A percentile compares a stretch with the other conserved stretches of the same genome.
Conservation (phyloP, 2,329 filamentous ascomycete genomes). For the Mariannaea sp. region DNA sequence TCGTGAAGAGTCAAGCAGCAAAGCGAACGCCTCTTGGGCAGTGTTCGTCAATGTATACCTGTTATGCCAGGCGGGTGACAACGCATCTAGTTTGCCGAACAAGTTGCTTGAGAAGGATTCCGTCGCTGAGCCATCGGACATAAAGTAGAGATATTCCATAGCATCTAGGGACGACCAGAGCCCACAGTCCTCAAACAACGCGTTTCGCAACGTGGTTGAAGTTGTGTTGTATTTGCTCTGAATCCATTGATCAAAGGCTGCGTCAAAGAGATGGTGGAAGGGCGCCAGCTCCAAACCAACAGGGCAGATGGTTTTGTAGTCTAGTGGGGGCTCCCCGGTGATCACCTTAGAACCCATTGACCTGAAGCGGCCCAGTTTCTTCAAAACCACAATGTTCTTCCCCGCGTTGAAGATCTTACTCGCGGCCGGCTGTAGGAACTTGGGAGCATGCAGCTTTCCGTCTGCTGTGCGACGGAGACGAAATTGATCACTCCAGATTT, state of each 20-base stretch:
- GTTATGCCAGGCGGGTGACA: constrained; percentile 72
- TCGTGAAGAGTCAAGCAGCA: constrained; percentile 61
- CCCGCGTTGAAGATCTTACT: constrained; percentile 82
- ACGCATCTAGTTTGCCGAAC: constrained; percentile 74
- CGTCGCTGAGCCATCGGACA: constrained; percentile 72
- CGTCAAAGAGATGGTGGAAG: constrained; percentile 75
- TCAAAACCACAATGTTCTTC: constrained; percentile 86
- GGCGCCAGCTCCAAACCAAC: constrained; percentile 58
- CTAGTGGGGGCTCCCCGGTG: constrained; percentile 53
- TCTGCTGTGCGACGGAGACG: constrained; percentile 64
- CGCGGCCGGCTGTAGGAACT: constrained; percentile 72
- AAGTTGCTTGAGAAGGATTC: constrained; percentile 69
- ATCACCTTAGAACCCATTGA: constrained; percentile 37
- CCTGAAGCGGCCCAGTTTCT: constrained; percentile 65
- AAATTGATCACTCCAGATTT: constrained; percentile 79
- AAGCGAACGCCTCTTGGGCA: constrained; percentile 72
- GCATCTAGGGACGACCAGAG: constrained; percentile 68
- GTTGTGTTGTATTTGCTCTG: constrained; percentile 73
- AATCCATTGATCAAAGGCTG: constrained; percentile 77
- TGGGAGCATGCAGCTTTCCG: constrained; percentile 69
- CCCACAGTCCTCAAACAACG: constrained; percentile 71
- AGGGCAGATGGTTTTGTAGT: constrained; percentile 62
- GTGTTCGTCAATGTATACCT: constrained; percentile 79
- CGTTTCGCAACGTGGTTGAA: constrained; percentile 66
- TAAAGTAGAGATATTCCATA: constrained; percentile 75